Percentiles rank a stretch among this genome's conserved stretches.
Conservation (phyloP, 768 basidiomycete genomes). For the Mycena vulgaris region DNA sequence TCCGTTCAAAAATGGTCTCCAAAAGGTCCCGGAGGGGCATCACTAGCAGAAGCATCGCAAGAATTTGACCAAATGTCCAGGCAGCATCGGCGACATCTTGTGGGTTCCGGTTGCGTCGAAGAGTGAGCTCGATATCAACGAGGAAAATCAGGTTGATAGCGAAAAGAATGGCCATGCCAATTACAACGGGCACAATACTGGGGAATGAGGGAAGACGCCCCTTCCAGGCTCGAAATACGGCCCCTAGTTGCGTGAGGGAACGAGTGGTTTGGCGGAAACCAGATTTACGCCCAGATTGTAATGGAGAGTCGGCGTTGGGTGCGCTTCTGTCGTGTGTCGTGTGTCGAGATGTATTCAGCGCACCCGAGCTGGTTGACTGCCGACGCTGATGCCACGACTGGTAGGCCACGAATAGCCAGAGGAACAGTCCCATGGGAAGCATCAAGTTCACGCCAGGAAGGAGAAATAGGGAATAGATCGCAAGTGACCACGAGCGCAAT, state of each 20-base stretch:
- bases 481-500: constrained; percentile 8
- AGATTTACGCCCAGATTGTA: no score
- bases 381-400: constrained; percentile 3
- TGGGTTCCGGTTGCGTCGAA: not conserved
- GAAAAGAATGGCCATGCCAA: constrained; percentile 18
- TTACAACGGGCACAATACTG: constrained; percentile 13
- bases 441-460: constrained; percentile 19
- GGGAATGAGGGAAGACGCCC: not conserved
- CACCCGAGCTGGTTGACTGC: no score
- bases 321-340: no score
- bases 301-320: no score
- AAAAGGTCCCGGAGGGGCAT: constrained; percentile 24
- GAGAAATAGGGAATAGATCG: constrained; percentile 24
- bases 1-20: not conserved
- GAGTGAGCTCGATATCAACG: constrained; percentile 19
- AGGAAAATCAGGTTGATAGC: constrained; percentile 26
- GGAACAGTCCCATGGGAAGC: constrained; percentile 13
- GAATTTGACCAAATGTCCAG: constrained; percentile 33
- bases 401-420: not conserved
- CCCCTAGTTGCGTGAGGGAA: not conserved
- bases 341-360: no score
- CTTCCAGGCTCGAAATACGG: no score
- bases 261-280: no score
- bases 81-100: not conserved
- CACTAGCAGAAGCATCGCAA: constrained; percentile 22